A percentile compares a stretch with the other conserved stretches of the same genome.
Evolutionary conservation across 2,329 filamentous ascomycete genomes (phyloP).

Genomic region (Phaeophleospora eucalypticola): DNA sequence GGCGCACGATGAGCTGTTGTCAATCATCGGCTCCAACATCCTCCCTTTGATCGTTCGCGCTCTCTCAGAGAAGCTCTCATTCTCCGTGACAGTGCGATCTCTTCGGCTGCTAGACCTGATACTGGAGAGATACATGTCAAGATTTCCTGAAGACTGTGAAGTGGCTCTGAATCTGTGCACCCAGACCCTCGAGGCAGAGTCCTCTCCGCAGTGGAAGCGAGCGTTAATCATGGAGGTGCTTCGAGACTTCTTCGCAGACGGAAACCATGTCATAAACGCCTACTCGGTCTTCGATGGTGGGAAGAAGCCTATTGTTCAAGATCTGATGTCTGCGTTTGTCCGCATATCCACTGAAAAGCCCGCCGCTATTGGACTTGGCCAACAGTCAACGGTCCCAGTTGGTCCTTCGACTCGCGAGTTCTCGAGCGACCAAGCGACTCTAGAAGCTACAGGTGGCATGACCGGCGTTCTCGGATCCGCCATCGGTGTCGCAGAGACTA

Average conservation of each 20-base stretch:
- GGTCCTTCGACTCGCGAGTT: conserved; percentile 54
- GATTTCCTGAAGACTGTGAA: conserved; percentile 74
- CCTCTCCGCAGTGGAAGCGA: conserved; percentile 74
- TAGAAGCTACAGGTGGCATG: conserved; percentile 76
- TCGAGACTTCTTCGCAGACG: conserved; percentile 77
- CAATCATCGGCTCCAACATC: conserved; percentile 70
- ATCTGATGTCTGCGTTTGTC: conserved; percentile 84
- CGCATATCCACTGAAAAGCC: conserved; percentile 89
- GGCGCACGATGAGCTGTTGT: conserved; percentile 74
- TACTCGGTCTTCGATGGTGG: conserved; percentile 76
- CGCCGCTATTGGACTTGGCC: conserved; percentile 77
- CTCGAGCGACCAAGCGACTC: conserved; percentile 74
- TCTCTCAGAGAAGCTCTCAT: conserved; percentile 72
- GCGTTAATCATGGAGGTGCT: conserved; percentile 89
- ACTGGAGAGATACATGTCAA: conserved; percentile 69
- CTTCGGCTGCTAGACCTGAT: conserved; percentile 79
- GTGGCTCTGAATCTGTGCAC: conserved; percentile 77
- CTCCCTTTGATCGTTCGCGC: conserved; percentile 79
- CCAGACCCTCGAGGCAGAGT: conserved; percentile 81
- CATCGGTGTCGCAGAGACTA: conserved; percentile 61
- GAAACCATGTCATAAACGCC: conserved; percentile 71
- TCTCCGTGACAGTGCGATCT: conserved; percentile 76
- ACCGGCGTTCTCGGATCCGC: conserved; percentile 79
- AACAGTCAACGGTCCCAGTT: conserved; percentile 79
- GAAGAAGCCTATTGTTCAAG: conserved; percentile 74